Evolutionary conservation across 1,284 basidiomycete species (phyloP).

Genomic region (Cutaneotrichosporon cyanovorans): DNA sequence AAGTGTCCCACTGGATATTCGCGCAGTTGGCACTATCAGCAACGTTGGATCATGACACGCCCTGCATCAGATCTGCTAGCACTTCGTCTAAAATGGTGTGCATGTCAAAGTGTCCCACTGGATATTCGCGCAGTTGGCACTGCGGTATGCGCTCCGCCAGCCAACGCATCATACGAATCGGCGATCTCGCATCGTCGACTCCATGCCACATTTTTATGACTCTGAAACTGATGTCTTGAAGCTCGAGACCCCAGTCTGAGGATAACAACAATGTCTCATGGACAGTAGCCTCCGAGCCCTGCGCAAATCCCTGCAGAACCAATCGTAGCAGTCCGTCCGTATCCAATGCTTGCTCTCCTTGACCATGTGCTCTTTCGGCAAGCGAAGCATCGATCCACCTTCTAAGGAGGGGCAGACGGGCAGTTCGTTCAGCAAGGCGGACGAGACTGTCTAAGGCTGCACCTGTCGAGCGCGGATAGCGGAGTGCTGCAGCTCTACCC

Average conservation of each 20-base stretch:
- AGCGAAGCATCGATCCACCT: slow-evolving; percentile 1
- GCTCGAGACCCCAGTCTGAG: slow-evolving; percentile 5
- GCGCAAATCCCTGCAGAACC: slow-evolving; percentile 5
- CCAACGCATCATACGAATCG: slow-evolving; percentile 2
- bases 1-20: slow-evolving; percentile 6
- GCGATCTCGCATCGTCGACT: slow-evolving; percentile 1
- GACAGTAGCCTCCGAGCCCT: slow-evolving; percentile 1
- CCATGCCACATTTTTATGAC: slow-evolving; percentile 11
- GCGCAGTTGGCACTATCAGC: neutral
- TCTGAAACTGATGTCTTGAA: neutral
- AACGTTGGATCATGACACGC: too few relatives aligned
- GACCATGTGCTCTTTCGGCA: neutral
- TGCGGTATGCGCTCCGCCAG: slow-evolving; percentile 8
- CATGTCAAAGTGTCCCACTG: slow-evolving; percentile 8
- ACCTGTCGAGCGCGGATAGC: too few relatives aligned
- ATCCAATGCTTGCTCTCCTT: neutral
- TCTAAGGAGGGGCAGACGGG: neutral
- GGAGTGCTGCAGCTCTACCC: too few relatives aligned
- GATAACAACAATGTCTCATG: slow-evolving; percentile 9
- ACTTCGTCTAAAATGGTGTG: neutral
- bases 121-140: neutral
- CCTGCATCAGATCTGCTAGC: too few relatives aligned
- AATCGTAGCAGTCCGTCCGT: neutral
- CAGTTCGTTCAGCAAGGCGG: too few relatives aligned
- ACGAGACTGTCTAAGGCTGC: too few relatives aligned